Evolutionary conservation across 306 rosid genomes (phyloP).

Genomic region (Morella rubra): DNA sequence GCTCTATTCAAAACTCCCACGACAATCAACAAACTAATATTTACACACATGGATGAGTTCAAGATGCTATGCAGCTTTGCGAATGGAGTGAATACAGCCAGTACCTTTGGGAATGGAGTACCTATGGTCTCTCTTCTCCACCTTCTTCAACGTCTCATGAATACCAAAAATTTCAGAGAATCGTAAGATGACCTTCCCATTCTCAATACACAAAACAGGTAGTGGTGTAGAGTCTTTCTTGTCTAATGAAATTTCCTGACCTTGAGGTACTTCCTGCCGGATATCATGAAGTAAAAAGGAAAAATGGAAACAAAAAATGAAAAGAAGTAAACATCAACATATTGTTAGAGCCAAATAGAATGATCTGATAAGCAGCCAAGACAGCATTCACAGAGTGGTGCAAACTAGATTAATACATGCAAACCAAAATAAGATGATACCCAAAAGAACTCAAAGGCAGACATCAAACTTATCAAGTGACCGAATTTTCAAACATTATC

Average conservation of each 20-base stretch:
- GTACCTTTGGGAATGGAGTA: slow-evolving; percentile 68
- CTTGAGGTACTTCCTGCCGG: slow-evolving; percentile 56
- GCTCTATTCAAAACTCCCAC: neutral
- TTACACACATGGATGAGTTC: neutral
- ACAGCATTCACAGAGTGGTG: neutral
- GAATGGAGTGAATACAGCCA: slow-evolving; percentile 25
- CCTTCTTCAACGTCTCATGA: slow-evolving; percentile 70
- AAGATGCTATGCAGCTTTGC: slow-evolving; percentile 14
- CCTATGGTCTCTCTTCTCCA: slow-evolving; percentile 77
- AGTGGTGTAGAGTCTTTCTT: slow-evolving; percentile 45
- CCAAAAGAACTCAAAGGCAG: neutral
- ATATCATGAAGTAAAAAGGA: slow-evolving; percentile 19
- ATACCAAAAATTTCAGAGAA: slow-evolving; percentile 94
- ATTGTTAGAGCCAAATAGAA: slow-evolving; percentile 30
- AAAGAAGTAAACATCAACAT: slow-evolving; percentile 30
- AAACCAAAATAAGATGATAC: neutral
- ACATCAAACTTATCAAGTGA: neutral
- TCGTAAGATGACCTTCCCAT: slow-evolving; percentile 74
- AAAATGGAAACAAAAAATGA: slow-evolving; percentile 28
- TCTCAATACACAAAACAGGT: slow-evolving; percentile 85
- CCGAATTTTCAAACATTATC: neutral
- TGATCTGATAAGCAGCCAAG: slow-evolving; percentile 9
- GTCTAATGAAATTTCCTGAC: slow-evolving; percentile 41
- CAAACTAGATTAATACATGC: neutral
- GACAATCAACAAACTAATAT: neutral